Evolutionary conservation across 164 flowering plant species (phyloP).

Genomic region (Vitis cinerea): DNA sequence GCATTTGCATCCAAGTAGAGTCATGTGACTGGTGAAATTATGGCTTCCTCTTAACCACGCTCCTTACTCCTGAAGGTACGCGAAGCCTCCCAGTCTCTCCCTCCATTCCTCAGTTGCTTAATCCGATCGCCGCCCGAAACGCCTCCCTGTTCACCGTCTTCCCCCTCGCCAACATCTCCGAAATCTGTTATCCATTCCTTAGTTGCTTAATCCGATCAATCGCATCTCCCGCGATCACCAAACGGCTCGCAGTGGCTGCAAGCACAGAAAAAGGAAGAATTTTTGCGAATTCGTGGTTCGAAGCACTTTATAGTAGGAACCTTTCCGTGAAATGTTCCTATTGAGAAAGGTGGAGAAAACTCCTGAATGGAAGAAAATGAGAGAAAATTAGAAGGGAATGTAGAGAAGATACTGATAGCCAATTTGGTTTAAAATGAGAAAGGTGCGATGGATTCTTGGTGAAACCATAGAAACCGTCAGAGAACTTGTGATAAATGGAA

Average conservation of each 20-base stretch:
- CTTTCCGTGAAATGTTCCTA: too few relatives aligned
- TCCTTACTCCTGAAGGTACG: constrained; percentile 71
- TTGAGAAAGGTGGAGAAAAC: constrained; percentile 1
- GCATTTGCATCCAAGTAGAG: constrained; percentile 83
- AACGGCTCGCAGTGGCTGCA: neutral
- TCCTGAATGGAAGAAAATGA: neutral
- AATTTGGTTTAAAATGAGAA: neutral
- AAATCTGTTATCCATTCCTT: constrained; percentile 62
- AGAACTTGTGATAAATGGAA: too few relatives aligned
- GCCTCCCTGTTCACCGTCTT: constrained; percentile 80
- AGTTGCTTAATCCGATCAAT: constrained; percentile 34
- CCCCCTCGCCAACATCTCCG: constrained; percentile 90
- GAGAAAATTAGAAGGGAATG: too few relatives aligned
- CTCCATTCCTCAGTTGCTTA: constrained; percentile 65
- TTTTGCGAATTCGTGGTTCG: too few relatives aligned
- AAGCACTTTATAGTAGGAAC: too few relatives aligned
- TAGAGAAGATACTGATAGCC: neutral
- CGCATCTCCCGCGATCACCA: constrained; percentile 19
- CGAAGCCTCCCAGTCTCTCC: constrained; percentile 70
- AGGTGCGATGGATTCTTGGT: neutral
- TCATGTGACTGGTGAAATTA: constrained; percentile 89
- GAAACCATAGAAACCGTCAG: too few relatives aligned
- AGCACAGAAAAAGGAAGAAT: constrained; percentile 7
- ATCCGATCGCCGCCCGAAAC: constrained; percentile 82
- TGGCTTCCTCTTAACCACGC: constrained; percentile 68